Evolutionary conservation across 331 rosid species (phyloP).

Genomic region (Pyrus hybrid): DNA sequence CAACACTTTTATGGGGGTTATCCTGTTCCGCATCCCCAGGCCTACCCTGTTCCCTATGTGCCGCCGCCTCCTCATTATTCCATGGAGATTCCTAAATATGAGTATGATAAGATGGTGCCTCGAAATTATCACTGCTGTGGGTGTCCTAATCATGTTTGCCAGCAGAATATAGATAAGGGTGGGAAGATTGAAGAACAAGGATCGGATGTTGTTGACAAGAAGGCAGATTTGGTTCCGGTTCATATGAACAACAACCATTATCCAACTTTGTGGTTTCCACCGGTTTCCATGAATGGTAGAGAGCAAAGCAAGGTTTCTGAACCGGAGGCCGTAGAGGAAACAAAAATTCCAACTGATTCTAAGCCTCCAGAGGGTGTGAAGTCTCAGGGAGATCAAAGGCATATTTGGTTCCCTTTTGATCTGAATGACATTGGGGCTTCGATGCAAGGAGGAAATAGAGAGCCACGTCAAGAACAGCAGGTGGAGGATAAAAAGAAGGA

Average conservation of each 20-base stretch:
- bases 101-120: slow-evolving; percentile 46
- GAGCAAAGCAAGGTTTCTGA: slow-evolving; percentile 12
- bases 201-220: slow-evolving; percentile 22
- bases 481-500: slow-evolving; percentile 9
- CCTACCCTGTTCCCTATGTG: slow-evolving; percentile 21
- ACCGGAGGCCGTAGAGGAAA: slow-evolving; percentile 18
- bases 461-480: neutral
- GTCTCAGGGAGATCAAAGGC: slow-evolving; percentile 28
- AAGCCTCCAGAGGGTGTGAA: slow-evolving; percentile 5
- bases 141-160: slow-evolving; percentile 33
- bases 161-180: slow-evolving; percentile 25
- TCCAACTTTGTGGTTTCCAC: slow-evolving; percentile 53
- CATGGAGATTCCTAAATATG: slow-evolving; percentile 50
- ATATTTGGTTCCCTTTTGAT: slow-evolving; percentile 46
- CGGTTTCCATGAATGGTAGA: slow-evolving; percentile 13
- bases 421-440: slow-evolving; percentile 4
- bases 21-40: slow-evolving; percentile 24
- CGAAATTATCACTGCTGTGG: slow-evolving; percentile 45
- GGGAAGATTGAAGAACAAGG: slow-evolving; percentile 53
- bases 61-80: slow-evolving; percentile 37
- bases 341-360: neutral
- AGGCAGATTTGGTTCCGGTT: slow-evolving; percentile 24
- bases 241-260: slow-evolving; percentile 27
- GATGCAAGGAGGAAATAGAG: slow-evolving; percentile 18
- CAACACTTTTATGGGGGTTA: slow-evolving; percentile 26